These are phyloP conservation scores for Geum urbanum DNA, from an alignment of 306 rosid genomes.

Conservation along the genomic window DNA sequence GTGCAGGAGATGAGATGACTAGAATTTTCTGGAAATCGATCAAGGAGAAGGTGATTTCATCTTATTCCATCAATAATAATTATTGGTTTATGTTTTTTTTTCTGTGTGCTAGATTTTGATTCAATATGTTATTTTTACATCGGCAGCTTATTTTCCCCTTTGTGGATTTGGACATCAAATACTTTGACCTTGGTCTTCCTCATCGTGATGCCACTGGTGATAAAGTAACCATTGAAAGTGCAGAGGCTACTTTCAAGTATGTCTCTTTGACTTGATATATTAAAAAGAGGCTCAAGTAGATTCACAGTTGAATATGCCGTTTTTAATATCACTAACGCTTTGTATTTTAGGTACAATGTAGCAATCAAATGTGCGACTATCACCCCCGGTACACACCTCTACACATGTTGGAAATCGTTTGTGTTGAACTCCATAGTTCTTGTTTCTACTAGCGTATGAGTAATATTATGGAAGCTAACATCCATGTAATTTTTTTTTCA, in stretches of 20 bases:
- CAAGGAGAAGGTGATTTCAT: conserved; percentile 71
- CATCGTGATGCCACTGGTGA: conserved; percentile 90
- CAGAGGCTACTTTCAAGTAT: conserved; percentile 97
- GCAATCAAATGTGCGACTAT: conserved; percentile 99
- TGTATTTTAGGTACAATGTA: conserved; percentile 71
- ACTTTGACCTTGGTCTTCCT: conserved; percentile 92
- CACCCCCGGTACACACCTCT: conserved; percentile 68
- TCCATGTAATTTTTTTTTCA: conserved; percentile 25
- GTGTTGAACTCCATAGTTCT: neutral
- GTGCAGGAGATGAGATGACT: conserved; percentile 96
- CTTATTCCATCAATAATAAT: neutral
- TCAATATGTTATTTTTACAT: neutral
- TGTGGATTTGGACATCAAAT: conserved; percentile 96
- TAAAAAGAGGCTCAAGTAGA: too few relatives aligned
- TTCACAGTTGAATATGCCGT: neutral
- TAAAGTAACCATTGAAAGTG: conserved; percentile 92
- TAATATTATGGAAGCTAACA: conserved; percentile 2
- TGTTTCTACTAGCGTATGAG: neutral
- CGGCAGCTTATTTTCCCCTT: conserved; percentile 88
- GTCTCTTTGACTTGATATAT: conserved; percentile 13
- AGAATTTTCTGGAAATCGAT: conserved; percentile 87
- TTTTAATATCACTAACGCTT: conserved; percentile 5
- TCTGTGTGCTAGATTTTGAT: neutral
- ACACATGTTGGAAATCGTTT: conserved; percentile 1
- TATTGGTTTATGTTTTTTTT: neutral